Conservation (phyloP, 2,329 filamentous ascomycete species). For the Trichoderma gracile region DNA sequence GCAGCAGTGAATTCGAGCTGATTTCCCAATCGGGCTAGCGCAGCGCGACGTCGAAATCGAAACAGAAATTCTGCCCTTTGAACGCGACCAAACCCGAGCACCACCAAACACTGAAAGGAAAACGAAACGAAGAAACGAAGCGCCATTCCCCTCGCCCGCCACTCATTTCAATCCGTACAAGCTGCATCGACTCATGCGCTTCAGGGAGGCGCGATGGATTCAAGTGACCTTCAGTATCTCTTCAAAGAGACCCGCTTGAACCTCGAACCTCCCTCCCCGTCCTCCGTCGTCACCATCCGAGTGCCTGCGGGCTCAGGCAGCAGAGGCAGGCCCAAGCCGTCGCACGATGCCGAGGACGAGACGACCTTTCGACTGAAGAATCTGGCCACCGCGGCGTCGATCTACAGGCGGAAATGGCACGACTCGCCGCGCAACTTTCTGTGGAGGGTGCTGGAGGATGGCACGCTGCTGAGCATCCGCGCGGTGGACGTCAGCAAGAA, state of each 20-base stretch:
- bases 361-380: constrained; percentile 70
- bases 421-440: constrained; percentile 80
- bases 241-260: constrained; percentile 88
- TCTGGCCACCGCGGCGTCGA: constrained; percentile 74
- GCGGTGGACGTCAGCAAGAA: constrained; percentile 77
- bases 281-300: constrained; percentile 69
- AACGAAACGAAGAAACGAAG: constrained; percentile 26
- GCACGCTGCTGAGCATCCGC: constrained; percentile 78
- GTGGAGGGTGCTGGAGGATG: constrained; percentile 84
- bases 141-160: constrained; percentile 31
- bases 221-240: constrained; percentile 62
- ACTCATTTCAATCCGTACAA: constrained; percentile 23
- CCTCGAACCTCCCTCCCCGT: constrained; percentile 69
- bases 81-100: constrained; percentile 34
- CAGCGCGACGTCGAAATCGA: constrained; percentile 33
- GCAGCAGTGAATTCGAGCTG: constrained; percentile 32
- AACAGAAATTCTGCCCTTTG: constrained; percentile 39
- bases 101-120: neutral
- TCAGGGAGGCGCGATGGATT: constrained; percentile 70
- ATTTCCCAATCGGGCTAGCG: constrained; percentile 42
- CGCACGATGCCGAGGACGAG: constrained; percentile 62
- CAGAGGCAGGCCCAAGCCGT: constrained; percentile 45
- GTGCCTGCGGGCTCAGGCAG: constrained; percentile 58
- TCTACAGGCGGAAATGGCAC: constrained; percentile 80
- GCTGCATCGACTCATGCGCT: constrained; percentile 31